Percentiles rank a stretch among this genome's conserved stretches.
phyloP scores from a whole-genome alignment of 768 basidiomycete genomes.

The Candolleomyces aberdarensis region DNA sequence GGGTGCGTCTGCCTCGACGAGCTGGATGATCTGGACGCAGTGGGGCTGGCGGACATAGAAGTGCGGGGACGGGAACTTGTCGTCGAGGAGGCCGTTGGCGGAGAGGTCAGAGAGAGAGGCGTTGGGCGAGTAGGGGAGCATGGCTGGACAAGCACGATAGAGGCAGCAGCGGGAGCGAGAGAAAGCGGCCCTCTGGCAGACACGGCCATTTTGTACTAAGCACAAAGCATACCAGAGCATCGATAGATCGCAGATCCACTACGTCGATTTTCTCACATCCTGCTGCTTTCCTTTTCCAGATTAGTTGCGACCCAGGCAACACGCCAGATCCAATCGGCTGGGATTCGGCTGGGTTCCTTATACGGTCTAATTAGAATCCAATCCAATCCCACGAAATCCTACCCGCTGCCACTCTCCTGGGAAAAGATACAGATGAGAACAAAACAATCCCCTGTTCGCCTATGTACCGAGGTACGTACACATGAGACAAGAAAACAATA shows the following conservation, averaged over 20 bases:
- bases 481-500: neutral
- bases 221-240: neutral
- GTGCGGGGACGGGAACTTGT: slow-evolving; percentile 36
- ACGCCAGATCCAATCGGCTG: neutral
- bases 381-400: neutral
- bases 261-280: neutral
- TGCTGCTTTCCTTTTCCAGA: neutral
- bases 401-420: too few relatives aligned
- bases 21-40: slow-evolving; percentile 66
- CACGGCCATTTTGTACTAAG: slow-evolving; percentile 21
- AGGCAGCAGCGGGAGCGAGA: slow-evolving; percentile 8
- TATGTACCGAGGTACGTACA: too few relatives aligned
- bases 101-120: slow-evolving; percentile 15
- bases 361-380: neutral
- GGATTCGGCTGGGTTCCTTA: neutral
- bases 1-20: slow-evolving; percentile 64
- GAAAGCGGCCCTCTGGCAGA: slow-evolving; percentile 18
- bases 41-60: slow-evolving; percentile 48
- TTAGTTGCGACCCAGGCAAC: slow-evolving; percentile 1
- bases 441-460: neutral
- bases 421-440: too few relatives aligned
- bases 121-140: slow-evolving; percentile 21
- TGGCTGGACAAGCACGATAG: slow-evolving; percentile 8
- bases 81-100: slow-evolving; percentile 16
- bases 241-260: neutral